These are phyloP conservation scores for Apiotrichum gamsii DNA, from an alignment of 1,284 basidiomycete genomes.

Conservation along the genomic window DNA sequence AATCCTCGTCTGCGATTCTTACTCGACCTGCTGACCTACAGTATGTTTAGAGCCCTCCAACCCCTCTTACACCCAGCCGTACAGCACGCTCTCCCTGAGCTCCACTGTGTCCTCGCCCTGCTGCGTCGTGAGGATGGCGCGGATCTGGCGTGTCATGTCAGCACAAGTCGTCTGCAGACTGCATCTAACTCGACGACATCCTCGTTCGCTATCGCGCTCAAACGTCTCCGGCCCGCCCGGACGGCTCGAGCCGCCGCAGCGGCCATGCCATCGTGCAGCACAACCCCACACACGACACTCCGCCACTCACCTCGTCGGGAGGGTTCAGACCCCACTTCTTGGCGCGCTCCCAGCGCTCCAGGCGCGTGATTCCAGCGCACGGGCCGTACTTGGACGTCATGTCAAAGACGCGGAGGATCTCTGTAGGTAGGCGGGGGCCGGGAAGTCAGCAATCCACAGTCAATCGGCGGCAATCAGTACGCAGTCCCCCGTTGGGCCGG, in stretches of 20 bases:
- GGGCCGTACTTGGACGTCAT: constrained; percentile 79
- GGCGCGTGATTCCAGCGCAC: constrained; percentile 70
- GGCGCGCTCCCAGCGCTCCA: constrained; percentile 85
- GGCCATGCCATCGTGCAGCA: no score
- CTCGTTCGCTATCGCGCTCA: no score
- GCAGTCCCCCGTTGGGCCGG: no score
- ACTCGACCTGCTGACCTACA: no score
- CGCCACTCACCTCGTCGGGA: constrained; percentile 69
- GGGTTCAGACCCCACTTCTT: constrained; percentile 72
- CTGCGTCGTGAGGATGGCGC: constrained; percentile 61
- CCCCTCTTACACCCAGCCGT: constrained; percentile 33
- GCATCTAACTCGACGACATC: no score
- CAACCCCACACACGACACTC: no score
- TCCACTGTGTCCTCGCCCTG: constrained; percentile 52
- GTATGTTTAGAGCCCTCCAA: no score
- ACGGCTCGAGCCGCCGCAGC: no score
- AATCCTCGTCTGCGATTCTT: no score
- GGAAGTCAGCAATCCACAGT: constrained; percentile 36
- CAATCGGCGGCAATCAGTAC: background rate
- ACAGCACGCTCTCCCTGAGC: constrained; percentile 54
- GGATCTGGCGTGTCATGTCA: constrained; percentile 54
- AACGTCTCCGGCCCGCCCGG: no score
- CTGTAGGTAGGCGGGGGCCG: no score
- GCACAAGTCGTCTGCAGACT: background rate
- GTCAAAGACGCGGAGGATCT: constrained; percentile 76